A percentile compares a stretch with the other conserved stretches of the same genome.
Conservation (phyloP, 164 flowering plant species). For the Dillenia turbinata region DNA sequence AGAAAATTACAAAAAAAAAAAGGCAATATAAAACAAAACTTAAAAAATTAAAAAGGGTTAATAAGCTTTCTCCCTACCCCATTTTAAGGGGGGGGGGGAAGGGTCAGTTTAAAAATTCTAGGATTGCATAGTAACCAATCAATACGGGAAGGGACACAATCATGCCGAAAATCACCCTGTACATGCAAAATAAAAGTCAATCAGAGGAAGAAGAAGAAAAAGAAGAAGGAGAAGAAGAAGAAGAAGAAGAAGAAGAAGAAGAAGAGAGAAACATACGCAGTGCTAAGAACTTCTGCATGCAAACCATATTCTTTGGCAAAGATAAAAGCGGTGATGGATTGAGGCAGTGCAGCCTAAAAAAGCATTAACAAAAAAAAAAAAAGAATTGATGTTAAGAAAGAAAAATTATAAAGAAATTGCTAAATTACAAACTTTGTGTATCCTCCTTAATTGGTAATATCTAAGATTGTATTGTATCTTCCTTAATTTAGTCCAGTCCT, state of each 20-base stretch:
- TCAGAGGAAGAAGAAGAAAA: too few relatives aligned
- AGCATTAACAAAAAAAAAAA: not conserved
- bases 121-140: conserved; percentile 10
- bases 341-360: conserved; percentile 80
- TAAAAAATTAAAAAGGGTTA: too few relatives aligned
- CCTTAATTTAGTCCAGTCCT: too few relatives aligned
- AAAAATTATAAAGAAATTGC: not conserved
- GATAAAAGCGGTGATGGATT: conserved; percentile 72
- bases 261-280: conserved; percentile 59
- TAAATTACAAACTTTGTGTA: not conserved
- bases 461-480: too few relatives aligned
- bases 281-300: conserved; percentile 82
- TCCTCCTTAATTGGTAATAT: too few relatives aligned
- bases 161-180: conserved; percentile 7
- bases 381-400: not conserved
- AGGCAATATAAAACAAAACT: too few relatives aligned
- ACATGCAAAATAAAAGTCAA: not conserved
- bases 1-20: too few relatives aligned
- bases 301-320: conserved; percentile 76
- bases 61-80: too few relatives aligned
- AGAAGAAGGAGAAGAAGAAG: too few relatives aligned
- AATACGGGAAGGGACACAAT: conserved; percentile 11
- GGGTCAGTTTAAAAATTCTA: conserved; percentile 7
- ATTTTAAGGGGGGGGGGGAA: too few relatives aligned
- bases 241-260: not conserved